Conservation (phyloP, 2,329 filamentous ascomycete genomes). For the Sporothrix sp. region DNA sequence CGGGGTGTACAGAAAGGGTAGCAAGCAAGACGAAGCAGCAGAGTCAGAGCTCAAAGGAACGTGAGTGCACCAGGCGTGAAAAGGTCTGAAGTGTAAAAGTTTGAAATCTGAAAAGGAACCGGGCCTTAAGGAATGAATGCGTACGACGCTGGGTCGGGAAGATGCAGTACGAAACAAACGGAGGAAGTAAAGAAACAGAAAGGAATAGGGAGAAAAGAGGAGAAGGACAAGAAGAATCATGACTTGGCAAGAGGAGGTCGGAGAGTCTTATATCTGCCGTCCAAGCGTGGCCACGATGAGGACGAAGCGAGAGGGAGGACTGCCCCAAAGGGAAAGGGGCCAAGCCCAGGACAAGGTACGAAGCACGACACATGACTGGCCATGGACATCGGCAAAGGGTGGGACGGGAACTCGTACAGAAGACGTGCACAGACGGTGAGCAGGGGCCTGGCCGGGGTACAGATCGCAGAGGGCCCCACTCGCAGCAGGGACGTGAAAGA, state of each 20-base stretch:
- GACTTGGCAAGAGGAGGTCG: constrained; percentile 11
- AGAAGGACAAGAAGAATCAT: constrained; percentile 9
- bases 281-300: not conserved
- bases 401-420: no score
- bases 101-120: constrained; percentile 23
- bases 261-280: constrained; percentile 19
- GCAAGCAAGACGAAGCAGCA: not conserved
- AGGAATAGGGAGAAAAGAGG: constrained; percentile 1
- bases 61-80: constrained; percentile 34
- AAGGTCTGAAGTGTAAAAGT: constrained; percentile 12
- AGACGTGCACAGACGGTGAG: not conserved
- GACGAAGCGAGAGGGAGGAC: no score
- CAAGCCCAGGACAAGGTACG: not conserved
- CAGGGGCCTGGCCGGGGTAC: constrained; percentile 1
- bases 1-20: not conserved
- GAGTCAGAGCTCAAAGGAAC: constrained; percentile 22
- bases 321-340: not conserved
- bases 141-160: constrained; percentile 12
- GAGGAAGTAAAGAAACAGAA: constrained; percentile 9
- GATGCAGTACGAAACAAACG: constrained; percentile 5
- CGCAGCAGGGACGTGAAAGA: constrained; percentile 3
- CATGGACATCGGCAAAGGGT: not conserved
- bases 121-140: constrained; percentile 30
- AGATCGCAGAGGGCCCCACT: constrained; percentile 1
- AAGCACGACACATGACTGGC: not conserved